Evolutionary conservation across 140 eudicot genomes (phyloP), one percentile per base, ranked within the genome.

Genomic region (Flaveria floridana): DNA sequence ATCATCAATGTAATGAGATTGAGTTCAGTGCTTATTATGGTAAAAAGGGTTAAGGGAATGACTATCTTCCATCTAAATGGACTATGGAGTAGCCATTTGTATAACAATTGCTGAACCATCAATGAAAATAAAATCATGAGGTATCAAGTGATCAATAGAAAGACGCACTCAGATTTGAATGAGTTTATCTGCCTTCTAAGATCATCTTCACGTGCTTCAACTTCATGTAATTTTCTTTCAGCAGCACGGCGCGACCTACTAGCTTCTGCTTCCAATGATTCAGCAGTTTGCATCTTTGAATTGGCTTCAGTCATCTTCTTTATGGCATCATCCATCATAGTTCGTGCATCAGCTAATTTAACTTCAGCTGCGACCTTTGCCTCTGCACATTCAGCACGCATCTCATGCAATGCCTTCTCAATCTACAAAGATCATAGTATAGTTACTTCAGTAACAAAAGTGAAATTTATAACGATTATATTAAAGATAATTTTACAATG

Each of bases 191-290:
- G 95, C 70, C 97, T 89, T 61, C 96, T 84, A 53, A 94, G 86
- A 78, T 94, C 99, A 86, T 94, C 99, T 76, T 94, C 99, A 19
- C 99, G 91, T 37, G 88, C 87, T 83, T 94, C 97, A 78, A 88
- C 90, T 82, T 94, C 97, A 41, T 78, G 89, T 55, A 94, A 82
- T 81, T 86, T 94, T 76, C 99, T 90, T 84, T 87, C 96, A 41
- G 99, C 96, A 39, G 86, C 80, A 69, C 90, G 84, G 11, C 89
- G 93, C 26, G 68, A 78, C 28, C 97, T 74, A 76, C 70, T 79
- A 37, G 89, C 95, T 75, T 90, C 97, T 19, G 75, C 82, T 82
- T 90, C 97, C 75, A 88, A 80, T 56, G 89, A 86, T 71, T 94
- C 89, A 42, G 89, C 99, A 58, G 87, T 74, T 48, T 63, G 94